Base-by-base conservation (phyloP, 352 stramenopile genomes). In the Pythium scleroteichum region DNA sequence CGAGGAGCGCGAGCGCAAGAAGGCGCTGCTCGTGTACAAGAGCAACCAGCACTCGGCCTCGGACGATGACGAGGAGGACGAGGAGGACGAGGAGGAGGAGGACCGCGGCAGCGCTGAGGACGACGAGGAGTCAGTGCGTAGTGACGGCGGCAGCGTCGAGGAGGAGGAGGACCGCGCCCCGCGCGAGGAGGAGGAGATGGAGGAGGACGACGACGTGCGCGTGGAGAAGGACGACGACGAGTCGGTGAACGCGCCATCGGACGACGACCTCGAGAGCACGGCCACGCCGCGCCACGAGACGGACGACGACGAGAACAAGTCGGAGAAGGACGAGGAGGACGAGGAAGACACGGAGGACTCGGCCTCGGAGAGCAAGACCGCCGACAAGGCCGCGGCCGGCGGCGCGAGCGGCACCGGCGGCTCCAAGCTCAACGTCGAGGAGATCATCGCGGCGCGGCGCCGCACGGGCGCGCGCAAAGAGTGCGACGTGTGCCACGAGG, bases 191-290 rank as follows among this genome's bases (percentile, higher is more conserved):
- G 66, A 73, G 4, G 61, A 72, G 7, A 62, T 66, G 19, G 65
- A 68, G 2, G 61, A 84, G 14, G 78, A 90, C 20, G 73, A 76
- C 24, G 76, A 79, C 22, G 76, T 88, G 44, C 75, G 72, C 33
- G 75, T 88, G 27, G 78, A 90, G 59, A 90, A 88, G 49, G 82
- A 90, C 60, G 82, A 92, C 62, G 82, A 92, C 53, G 79, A 89
- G 72, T 87, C 73, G 22, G 65, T 88, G 29, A 85, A 92, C 51
- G 78, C 70, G 44, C 82, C 78, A 23, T 92, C 78, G 22, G 82
- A 92, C 58, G 79, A 90, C 59, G 83, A 92, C 26, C 56, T 90
- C 38, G 83, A 92, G 57, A 88, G 73, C 69, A 19, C 77, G 29
- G 66, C 79, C 17, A 88, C 80, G 16, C 78, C 78, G 3, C 64